Percentiles rank a stretch among this genome's conserved stretches.
phyloP scores from a whole-genome alignment of 2,329 filamentous ascomycete genomes.

The Cryphonectria radicalis region DNA sequence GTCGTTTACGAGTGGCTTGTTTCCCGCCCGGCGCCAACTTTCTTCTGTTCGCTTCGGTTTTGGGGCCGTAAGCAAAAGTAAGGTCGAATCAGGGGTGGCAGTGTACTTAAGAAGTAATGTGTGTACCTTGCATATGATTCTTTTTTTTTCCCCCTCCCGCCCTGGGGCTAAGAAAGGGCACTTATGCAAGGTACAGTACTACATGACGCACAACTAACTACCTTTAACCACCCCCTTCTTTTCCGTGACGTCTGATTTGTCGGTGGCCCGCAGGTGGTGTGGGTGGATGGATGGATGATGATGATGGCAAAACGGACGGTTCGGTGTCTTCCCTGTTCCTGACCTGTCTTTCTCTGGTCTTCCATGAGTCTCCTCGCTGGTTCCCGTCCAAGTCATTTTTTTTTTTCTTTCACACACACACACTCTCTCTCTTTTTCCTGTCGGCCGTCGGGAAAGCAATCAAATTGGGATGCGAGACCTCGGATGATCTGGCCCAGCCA shows the following conservation, averaged over 20 bases:
- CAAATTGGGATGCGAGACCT: background rate
- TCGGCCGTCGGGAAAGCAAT: background rate
- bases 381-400: too few species aligned
- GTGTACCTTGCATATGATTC: background rate
- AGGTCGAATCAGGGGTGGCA: background rate
- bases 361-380: background rate
- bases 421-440: background rate
- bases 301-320: background rate
- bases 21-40: background rate
- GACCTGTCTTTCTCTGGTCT: background rate
- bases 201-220: background rate
- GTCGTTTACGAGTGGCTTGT: background rate
- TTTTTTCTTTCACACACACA: too few species aligned
- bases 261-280: background rate
- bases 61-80: too few species aligned
- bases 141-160: too few species aligned
- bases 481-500: background rate
- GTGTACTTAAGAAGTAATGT: too few species aligned
- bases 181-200: constrained; percentile 3
- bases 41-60: background rate
- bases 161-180: constrained; percentile 3
- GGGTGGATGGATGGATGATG: too few species aligned
- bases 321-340: background rate
- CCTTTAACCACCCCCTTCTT: background rate
- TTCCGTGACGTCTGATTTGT: constrained; percentile 17